Evolutionary conservation across 2,329 filamentous ascomycete genomes (phyloP).

Genomic region (Xylariaceae sp.): DNA sequence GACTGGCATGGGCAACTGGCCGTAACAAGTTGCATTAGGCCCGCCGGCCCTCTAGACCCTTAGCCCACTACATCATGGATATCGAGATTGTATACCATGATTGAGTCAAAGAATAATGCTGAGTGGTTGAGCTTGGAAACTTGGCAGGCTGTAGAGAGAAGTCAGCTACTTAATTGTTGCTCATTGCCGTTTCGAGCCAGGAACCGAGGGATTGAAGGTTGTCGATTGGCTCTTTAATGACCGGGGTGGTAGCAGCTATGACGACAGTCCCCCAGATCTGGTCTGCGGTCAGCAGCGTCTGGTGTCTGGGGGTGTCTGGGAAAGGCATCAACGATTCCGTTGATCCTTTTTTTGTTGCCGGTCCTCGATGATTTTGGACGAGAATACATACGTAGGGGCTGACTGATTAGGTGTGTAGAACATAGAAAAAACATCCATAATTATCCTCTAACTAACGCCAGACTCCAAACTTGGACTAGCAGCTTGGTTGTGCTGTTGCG

Average conservation of each 20-base stretch:
- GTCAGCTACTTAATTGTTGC: conserved; percentile 10
- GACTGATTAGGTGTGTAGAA: no score
- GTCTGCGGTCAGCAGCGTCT: no score
- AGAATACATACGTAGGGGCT: no score
- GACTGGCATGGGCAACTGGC: no score
- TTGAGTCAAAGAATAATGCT: conserved; percentile 16
- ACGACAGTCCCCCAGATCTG: conserved; percentile 22
- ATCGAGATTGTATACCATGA: conserved; percentile 10
- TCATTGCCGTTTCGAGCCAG: conserved; percentile 24
- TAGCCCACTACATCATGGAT: conserved; percentile 23
- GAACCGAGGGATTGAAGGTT: conserved; percentile 11
- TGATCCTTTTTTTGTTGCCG: no score
- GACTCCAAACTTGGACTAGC: neutral
- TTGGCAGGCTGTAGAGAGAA: conserved; percentile 19
- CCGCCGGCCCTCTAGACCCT: no score
- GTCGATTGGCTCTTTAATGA: conserved; percentile 17
- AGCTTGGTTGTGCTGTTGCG: no score
- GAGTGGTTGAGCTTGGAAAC: conserved; percentile 21
- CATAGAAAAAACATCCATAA: no score
- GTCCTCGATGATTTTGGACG: no score
- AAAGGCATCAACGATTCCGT: conserved; percentile 4
- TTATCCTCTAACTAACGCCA: no score
- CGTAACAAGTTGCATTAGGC: conserved; percentile 14
- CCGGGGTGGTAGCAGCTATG: conserved; percentile 18
- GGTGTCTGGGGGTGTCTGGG: no score